Evolutionary conservation across 495 filamentous ascomycete genomes (phyloP).

Genomic region (Aspergillus funiculosus): DNA sequence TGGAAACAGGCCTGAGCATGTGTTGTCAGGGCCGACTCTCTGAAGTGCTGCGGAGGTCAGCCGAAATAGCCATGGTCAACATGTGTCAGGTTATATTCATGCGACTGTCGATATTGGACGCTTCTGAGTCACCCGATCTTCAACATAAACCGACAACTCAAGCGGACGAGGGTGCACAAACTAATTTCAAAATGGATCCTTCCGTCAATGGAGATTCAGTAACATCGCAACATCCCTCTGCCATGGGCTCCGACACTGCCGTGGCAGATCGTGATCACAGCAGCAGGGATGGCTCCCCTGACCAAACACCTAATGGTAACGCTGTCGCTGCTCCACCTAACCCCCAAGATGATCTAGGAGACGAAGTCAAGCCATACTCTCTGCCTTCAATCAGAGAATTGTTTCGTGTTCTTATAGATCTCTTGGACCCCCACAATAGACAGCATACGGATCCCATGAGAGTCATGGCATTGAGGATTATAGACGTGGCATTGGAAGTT

Average conservation of each 20-base stretch:
- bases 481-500: constrained; percentile 95
- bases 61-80: constrained; percentile 94
- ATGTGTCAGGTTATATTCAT: constrained; percentile 99
- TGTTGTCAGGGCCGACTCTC: constrained; percentile 91
- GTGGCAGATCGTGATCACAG: constrained; percentile 30
- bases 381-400: constrained; percentile 90
- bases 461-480: constrained; percentile 94
- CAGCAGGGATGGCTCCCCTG: constrained; percentile 30
- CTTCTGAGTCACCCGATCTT: constrained; percentile 57
- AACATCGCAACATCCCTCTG: constrained; percentile 42
- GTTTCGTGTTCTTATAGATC: constrained; percentile 89
- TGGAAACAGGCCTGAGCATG: constrained; percentile 96
- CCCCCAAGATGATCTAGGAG: constrained; percentile 31
- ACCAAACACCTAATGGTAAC: constrained; percentile 38
- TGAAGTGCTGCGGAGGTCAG: constrained; percentile 81
- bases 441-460: constrained; percentile 92
- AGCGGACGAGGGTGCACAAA: constrained; percentile 41
- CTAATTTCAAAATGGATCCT: constrained; percentile 77
- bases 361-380: constrained; percentile 78
- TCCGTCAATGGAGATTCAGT: constrained; percentile 67
- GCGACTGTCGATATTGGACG: constrained; percentile 78
- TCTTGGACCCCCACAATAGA: constrained; percentile 86
- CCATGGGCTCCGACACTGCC: constrained; percentile 40
- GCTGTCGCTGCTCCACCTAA: constrained; percentile 43
- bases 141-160: constrained; percentile 51